phyloP scores from a whole-genome alignment of 177 flowering plant species.

The Vitis hybrid region DNA sequence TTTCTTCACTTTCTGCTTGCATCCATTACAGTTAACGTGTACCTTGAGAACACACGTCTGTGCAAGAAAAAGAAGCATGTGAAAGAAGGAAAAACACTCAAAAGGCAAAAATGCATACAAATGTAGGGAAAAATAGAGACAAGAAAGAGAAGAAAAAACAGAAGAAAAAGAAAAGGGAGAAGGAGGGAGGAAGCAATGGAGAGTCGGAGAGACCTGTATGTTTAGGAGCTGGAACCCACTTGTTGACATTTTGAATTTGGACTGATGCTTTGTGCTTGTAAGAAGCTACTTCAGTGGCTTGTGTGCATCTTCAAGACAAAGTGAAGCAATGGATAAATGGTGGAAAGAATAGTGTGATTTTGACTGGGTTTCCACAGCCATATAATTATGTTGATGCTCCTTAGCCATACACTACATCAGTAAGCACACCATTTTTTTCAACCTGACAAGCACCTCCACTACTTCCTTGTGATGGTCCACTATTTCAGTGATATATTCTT shows the following conservation, averaged over 20 bases:
- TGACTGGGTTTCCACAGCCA: too few species aligned
- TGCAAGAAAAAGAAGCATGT: neutral
- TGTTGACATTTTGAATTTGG: constrained; percentile 12
- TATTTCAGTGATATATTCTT: too few species aligned
- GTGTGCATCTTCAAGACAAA: too few species aligned
- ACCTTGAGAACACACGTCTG: constrained; percentile 38
- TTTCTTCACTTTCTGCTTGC: constrained; percentile 39
- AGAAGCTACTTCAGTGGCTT: too few species aligned
- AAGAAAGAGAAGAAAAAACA: neutral
- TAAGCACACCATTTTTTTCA: too few species aligned
- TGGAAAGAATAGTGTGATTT: too few species aligned
- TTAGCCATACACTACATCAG: too few species aligned
- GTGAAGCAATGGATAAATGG: too few species aligned
- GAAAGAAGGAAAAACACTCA: neutral
- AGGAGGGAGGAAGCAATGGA: neutral
- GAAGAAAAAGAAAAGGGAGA: too few species aligned
- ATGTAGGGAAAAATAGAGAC: neutral
- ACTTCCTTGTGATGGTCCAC: too few species aligned
- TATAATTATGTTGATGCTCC: too few species aligned
- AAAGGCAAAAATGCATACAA: neutral
- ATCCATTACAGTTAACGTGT: constrained; percentile 38
- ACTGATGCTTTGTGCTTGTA: neutral
- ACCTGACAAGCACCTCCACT: too few species aligned
- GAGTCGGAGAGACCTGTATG: constrained; percentile 13
- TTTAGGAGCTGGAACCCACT: constrained; percentile 8